These are phyloP conservation scores for Achlya hypogyna DNA, from an alignment of 352 stramenopile species.

Conservation along the genomic window DNA sequence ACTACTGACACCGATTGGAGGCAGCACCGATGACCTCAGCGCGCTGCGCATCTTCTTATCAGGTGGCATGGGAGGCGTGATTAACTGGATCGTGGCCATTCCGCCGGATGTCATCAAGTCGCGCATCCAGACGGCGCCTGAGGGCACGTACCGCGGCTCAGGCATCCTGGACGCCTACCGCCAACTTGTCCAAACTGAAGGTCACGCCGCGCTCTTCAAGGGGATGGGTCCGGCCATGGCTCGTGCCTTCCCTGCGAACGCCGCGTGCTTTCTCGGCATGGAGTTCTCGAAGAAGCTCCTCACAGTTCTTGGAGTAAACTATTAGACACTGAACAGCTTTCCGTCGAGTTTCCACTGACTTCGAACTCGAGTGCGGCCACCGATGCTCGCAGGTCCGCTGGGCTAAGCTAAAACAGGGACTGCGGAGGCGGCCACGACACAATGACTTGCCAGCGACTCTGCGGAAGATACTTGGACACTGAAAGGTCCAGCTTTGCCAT, in stretches of 20 bases:
- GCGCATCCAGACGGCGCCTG: conserved; percentile 92
- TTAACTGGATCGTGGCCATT: conserved; percentile 94
- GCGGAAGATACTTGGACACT: too few relatives aligned
- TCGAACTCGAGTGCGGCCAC: too few relatives aligned
- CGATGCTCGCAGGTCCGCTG: too few relatives aligned
- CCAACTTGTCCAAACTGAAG: conserved; percentile 92
- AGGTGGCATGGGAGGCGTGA: conserved; percentile 89
- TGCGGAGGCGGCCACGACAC: too few relatives aligned
- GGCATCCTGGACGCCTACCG: conserved; percentile 84
- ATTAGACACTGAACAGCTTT: too few relatives aligned
- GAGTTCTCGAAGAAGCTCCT: conserved; percentile 84
- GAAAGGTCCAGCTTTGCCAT: too few relatives aligned
- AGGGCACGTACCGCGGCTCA: conserved; percentile 87
- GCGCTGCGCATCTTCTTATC: conserved; percentile 86
- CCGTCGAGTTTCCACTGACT: too few relatives aligned
- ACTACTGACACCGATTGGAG: conserved; percentile 63
- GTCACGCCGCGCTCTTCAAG: conserved; percentile 88
- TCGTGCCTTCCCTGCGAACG: conserved; percentile 91
- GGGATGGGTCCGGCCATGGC: conserved; percentile 91
- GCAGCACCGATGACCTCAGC: conserved; percentile 77
- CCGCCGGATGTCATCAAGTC: conserved; percentile 96
- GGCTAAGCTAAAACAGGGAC: too few relatives aligned
- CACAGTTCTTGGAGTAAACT: conserved; percentile 64
- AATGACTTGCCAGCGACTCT: too few relatives aligned
- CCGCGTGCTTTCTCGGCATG: conserved; percentile 91